Evolutionary conservation across 1,284 basidiomycete species (phyloP), one percentile per base, ranked within the genome.

Genomic region (Cryptococcus floricola): DNA sequence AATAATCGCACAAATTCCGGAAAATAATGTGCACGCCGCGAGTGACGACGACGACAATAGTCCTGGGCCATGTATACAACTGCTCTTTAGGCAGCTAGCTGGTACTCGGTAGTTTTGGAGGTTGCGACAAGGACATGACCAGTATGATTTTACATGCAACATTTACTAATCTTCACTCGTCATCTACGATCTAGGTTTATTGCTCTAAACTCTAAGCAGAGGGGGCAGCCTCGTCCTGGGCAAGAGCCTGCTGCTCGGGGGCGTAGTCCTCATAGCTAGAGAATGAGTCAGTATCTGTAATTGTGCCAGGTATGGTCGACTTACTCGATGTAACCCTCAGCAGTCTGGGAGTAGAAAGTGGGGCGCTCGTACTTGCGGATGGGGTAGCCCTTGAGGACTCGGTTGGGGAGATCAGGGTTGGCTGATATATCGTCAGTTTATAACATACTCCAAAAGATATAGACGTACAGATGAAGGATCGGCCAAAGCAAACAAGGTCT

Each of bases 361-460:
- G 47, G 43, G 44, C 59, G 53, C 25, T 79, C 66, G 63, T 78
- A 80, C 12, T 56, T 44, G 50, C 61, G 68, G n/a, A 78, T 59
- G 1, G 65, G 56, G 42, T 65, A 61, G 10, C 62, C 64, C 25
- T 77, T 64, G 56, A 64, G 62, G 51, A 80, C 63, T 6, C 84
- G 77, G n/a, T 71, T 56, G 0, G 81, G 80, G 0, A 86, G 73
- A 65, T 86, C 84, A 3, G 84, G 85, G 78, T 81, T 69, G 57
- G 66, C 57, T 60, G 16, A 31, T 49, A 10, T 37, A 25, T 14
- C 47, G 48, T 46, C n/a, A 46, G 18, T 16, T 12, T 31, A 5
- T 2, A 10, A 0, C 27, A 7, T 9, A 25, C 25, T 19, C 10
- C 7, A 7, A 42, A 27, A 27, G 14, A 42, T 14, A 14, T 39